These are phyloP conservation scores for Terana coerulea DNA, from an alignment of 768 basidiomycete species.

Conservation along the genomic window DNA sequence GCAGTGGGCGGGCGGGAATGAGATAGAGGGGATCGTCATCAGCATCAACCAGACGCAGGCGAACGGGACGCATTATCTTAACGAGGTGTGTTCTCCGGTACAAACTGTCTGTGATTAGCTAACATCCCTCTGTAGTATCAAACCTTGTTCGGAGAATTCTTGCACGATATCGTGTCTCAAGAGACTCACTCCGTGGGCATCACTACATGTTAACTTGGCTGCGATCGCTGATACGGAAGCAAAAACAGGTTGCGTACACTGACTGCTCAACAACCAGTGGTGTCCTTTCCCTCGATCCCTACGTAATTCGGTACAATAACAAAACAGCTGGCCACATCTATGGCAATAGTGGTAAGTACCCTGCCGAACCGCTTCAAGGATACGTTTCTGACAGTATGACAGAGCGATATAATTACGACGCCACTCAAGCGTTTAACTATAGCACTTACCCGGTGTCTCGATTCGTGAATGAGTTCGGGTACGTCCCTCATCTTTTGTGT, in stretches of 20 bases:
- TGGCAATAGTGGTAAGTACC: slow-evolving; percentile 44
- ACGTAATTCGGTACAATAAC: slow-evolving; percentile 46
- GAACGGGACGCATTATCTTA: slow-evolving; percentile 45
- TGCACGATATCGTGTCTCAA: slow-evolving; percentile 43
- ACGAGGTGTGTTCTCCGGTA: slow-evolving; percentile 35
- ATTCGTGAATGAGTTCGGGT: slow-evolving; percentile 61
- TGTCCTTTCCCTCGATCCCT: slow-evolving; percentile 54
- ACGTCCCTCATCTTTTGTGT: slow-evolving; percentile 13
- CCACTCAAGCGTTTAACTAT: slow-evolving; percentile 48
- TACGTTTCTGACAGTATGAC: background rate
- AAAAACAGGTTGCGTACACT: slow-evolving; percentile 47
- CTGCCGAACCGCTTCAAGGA: background rate
- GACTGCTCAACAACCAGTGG: slow-evolving; percentile 58
- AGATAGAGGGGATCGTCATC: slow-evolving; percentile 53
- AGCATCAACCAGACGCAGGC: slow-evolving; percentile 30
- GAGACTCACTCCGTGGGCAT: slow-evolving; percentile 46
- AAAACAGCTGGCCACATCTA: slow-evolving; percentile 51
- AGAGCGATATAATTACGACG: slow-evolving; percentile 60
- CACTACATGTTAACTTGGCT: background rate
- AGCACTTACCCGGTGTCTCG: slow-evolving; percentile 49
- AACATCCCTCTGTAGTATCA: slow-evolving; percentile 36
- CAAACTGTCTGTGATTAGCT: background rate
- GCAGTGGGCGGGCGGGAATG: slow-evolving; percentile 61
- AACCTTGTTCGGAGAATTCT: slow-evolving; percentile 47
- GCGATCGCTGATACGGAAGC: background rate